phyloP scores from a whole-genome alignment of 83 land plant species.

The Thuja plicata region DNA sequence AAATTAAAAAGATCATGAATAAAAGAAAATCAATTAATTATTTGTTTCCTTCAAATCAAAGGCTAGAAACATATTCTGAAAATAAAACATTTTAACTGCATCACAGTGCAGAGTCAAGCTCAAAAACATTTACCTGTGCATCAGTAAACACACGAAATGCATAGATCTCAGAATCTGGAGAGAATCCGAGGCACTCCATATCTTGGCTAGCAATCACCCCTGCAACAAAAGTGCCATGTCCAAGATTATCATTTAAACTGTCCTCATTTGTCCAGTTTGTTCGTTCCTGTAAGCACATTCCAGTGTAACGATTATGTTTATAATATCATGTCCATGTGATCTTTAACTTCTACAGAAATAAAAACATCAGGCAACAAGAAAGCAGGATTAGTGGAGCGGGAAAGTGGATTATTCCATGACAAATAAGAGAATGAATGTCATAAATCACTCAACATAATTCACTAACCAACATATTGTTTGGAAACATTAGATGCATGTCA shows the following conservation, averaged over 20 bases:
- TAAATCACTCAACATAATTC: background rate
- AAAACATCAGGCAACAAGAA: background rate
- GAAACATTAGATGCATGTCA: background rate
- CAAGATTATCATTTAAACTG: conserved; percentile 97
- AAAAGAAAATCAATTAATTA: background rate
- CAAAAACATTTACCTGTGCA: conserved; percentile 84
- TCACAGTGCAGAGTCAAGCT: background rate
- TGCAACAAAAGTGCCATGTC: conserved; percentile 99
- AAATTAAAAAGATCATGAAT: background rate
- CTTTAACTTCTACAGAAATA: conserved; percentile 1
- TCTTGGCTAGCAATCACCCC: conserved; percentile 98
- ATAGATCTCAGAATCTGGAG: conserved; percentile 98
- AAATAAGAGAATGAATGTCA: background rate
- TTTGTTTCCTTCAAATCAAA: background rate
- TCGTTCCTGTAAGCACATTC: conserved; percentile 73
- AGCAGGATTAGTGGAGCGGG: background rate
- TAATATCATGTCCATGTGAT: conserved; percentile 8
- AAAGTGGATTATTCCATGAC: background rate
- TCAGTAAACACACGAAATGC: conserved; percentile 99
- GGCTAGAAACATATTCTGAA: background rate
- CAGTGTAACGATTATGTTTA: conserved; percentile 7
- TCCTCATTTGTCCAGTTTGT: conserved; percentile 99
- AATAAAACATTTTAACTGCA: background rate
- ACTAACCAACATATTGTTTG: background rate
- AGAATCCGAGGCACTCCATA: conserved; percentile 94